These are phyloP conservation scores for Euphorbia tirucalli DNA, from an alignment of 345 rosid genomes.

Conservation along the genomic window DNA sequence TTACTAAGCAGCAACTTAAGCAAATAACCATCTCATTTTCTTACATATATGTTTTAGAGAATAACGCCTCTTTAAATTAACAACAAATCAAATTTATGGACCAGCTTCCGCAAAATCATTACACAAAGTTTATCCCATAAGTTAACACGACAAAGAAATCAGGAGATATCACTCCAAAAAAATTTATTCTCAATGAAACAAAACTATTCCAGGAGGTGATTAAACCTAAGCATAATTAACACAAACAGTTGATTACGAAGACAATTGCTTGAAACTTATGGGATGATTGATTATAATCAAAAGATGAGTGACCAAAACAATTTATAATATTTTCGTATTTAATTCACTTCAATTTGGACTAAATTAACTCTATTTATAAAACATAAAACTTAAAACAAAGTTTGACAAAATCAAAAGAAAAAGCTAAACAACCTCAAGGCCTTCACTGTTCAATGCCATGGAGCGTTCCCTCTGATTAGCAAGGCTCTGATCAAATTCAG, in stretches of 20 bases:
- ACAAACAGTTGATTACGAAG: background rate
- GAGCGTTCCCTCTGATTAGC: constrained; percentile 81
- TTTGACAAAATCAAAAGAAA: background rate
- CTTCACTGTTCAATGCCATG: constrained; percentile 91
- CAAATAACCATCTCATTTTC: background rate
- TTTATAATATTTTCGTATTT: background rate
- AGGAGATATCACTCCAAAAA: background rate
- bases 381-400: background rate
- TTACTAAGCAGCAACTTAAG: background rate
- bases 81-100: background rate
- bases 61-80: background rate
- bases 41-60: background rate
- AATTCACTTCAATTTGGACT: background rate
- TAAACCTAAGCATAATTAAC: background rate
- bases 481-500: constrained; percentile 55
- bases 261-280: too few relatives aligned
- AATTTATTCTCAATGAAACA: background rate
- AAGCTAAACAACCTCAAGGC: constrained; percentile 71
- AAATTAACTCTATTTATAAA: background rate
- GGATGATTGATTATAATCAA: too few relatives aligned
- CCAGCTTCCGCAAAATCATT: background rate
- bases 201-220: background rate
- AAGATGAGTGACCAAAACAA: too few relatives aligned
- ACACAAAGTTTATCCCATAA: background rate
- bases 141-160: background rate